Percentiles rank a stretch among this genome's conserved stretches.
Evolutionary conservation across 768 basidiomycete genomes (phyloP).

Genomic region (Mycena epipterygia): DNA sequence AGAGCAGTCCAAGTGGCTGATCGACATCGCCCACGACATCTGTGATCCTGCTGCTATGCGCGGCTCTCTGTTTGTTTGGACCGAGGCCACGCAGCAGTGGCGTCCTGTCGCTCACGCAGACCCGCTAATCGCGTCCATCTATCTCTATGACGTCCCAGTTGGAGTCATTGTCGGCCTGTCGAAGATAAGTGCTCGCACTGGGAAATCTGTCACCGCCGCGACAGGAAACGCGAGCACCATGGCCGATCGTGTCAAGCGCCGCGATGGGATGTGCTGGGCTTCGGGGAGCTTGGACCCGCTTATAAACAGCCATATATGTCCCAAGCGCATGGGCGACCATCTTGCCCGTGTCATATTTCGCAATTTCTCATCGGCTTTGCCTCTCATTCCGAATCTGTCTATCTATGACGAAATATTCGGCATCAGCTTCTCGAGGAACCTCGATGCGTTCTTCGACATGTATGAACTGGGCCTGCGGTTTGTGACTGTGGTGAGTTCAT

Average conservation of each 20-base stretch:
- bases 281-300: background rate
- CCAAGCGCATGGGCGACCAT: background rate
- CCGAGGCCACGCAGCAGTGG: background rate
- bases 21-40: constrained; percentile 3
- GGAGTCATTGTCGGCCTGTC: background rate
- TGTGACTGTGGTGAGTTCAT: background rate
- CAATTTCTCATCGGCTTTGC: background rate
- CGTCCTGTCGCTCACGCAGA: background rate
- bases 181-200: background rate
- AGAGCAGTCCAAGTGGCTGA: background rate
- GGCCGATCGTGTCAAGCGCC: background rate
- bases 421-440: background rate
- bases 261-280: background rate
- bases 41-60: background rate
- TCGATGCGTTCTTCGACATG: background rate
- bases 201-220: background rate
- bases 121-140: background rate
- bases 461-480: background rate
- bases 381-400: background rate
- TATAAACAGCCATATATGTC: background rate
- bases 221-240: background rate
- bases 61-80: background rate
- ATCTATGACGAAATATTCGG: background rate
- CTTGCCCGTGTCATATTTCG: background rate
- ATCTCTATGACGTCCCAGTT: background rate